Evolutionary conservation across 352 stramenopile species (phyloP), one percentile per base, ranked within the genome.

Genomic region (Phytophthora rubi): DNA sequence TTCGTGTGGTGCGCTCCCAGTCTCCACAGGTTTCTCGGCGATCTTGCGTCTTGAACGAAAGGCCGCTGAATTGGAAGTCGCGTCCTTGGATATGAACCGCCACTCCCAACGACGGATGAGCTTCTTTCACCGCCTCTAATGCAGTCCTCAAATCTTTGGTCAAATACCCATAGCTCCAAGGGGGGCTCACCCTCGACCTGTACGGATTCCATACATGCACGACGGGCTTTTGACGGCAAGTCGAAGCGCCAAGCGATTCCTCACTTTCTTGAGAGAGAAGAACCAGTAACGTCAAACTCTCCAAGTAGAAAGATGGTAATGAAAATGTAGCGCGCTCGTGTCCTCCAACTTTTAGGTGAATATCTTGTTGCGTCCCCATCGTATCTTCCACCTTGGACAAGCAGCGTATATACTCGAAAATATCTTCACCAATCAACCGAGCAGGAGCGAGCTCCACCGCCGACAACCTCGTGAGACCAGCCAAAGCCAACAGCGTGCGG

Each of bases 321-420:
- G 33, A n/a, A 26, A 52, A 26, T 26, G 13, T 5, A 18, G 12
- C 23, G 32, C 53, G 33, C 18, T 35, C n/a, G 28, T 61, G 37
- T 16, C 54, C 54, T n/a, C 35, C 54, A n/a, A 61, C 4, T 12
- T 18, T 15, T 4, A 61, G 16, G 44, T 61, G 2, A 51, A 51
- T 33, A 35, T 12, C 26, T 15, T 37, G 54, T 7, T 37, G 33
- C 10, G 21, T 51, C 21, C 12, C 35, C 1, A 51, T 30, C 8
- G 2, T 10, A 15, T 52, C 45, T 28, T 52, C n/a, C 18, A 52
- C 18, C 15, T 28, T 52, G 3, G 45, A 52, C 45, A 52, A n/a
- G 9, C 7, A 28, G 18, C 54, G 54, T 6, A 61, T 10, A 16
- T 61, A 51, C 37, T 61, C 54, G n/a, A 61, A 37, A 5, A 61